phyloP scores from a whole-genome alignment of 768 basidiomycete genomes.

The Holtermannia corniformis region DNA sequence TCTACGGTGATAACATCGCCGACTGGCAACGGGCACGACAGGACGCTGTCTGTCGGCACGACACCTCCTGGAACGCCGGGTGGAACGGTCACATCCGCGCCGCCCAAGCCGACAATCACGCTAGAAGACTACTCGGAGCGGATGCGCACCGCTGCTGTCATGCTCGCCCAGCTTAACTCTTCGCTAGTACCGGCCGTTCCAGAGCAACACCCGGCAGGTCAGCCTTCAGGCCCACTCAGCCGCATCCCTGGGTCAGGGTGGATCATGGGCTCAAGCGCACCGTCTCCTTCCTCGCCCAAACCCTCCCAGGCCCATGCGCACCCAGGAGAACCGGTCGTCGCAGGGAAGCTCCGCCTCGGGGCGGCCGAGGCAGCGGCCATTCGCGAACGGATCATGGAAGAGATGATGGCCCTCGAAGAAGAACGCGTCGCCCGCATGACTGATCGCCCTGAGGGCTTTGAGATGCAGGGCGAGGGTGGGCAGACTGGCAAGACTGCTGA shows the following conservation, averaged over 20 bases:
- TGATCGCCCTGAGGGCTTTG: slow-evolving; percentile 36
- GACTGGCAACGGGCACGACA: neutral
- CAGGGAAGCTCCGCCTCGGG: slow-evolving; percentile 60
- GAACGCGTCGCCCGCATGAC: slow-evolving; percentile 90
- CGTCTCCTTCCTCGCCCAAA: slow-evolving; percentile 3
- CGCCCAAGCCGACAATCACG: slow-evolving; percentile 49
- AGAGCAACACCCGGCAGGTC: slow-evolving; percentile 13
- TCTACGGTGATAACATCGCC: neutral
- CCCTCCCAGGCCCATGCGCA: neutral
- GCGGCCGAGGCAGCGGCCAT: slow-evolving; percentile 78
- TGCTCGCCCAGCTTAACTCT: slow-evolving; percentile 93
- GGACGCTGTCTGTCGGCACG: neutral
- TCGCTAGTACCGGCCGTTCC: slow-evolving; percentile 34
- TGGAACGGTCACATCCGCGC: neutral
- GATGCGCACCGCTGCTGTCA: slow-evolving; percentile 96
- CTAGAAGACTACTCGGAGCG: slow-evolving; percentile 96
- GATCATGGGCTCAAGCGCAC: slow-evolving; percentile 38
- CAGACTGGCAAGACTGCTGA: slow-evolving; percentile 56
- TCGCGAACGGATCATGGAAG: slow-evolving; percentile 90
- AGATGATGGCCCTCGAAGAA: slow-evolving; percentile 94
- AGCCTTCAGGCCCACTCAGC: slow-evolving; percentile 40
- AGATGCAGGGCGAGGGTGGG: slow-evolving; percentile 16
- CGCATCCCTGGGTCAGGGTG: slow-evolving; percentile 55
- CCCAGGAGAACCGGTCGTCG: slow-evolving; percentile 25
- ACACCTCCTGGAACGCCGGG: slow-evolving; percentile 31